Evolutionary conservation across 257 asterid species (phyloP).

Genomic region (Nicotiana tabacum): DNA sequence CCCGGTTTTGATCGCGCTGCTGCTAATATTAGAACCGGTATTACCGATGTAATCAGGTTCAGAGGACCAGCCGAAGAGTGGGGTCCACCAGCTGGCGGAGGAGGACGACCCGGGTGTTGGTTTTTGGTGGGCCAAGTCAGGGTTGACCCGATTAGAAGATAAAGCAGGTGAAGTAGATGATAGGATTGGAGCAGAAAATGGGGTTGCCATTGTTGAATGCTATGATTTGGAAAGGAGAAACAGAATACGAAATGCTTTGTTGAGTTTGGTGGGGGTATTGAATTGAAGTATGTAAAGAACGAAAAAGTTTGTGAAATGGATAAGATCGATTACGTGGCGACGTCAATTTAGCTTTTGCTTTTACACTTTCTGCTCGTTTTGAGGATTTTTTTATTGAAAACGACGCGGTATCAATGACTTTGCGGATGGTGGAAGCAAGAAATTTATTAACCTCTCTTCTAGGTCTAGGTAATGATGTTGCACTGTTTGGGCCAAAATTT

Average conservation of each 20-base stretch:
- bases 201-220: constrained; percentile 20
- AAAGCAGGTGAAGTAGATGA: constrained; percentile 22
- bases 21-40: not conserved
- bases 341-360: not conserved
- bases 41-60: constrained; percentile 50
- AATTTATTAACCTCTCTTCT: not conserved
- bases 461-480: not conserved
- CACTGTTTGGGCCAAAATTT: not conserved
- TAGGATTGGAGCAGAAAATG: constrained; percentile 17
- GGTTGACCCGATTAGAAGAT: not conserved
- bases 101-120: not conserved
- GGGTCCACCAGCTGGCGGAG: constrained; percentile 61
- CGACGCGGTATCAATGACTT: not conserved
- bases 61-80: constrained; percentile 52
- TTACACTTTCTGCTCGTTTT: constrained; percentile 2
- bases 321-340: constrained; percentile 25
- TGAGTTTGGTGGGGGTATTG: too few relatives aligned
- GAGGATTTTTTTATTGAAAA: not conserved
- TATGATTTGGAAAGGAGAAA: not conserved
- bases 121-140: constrained; percentile 9
- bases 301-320: constrained; percentile 11
- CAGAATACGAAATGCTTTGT: not conserved
- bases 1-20: not conserved
- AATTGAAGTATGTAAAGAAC: not conserved
- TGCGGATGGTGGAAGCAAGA: not conserved